Base-by-base conservation (phyloP, 257 asterid species). In the Plantago ovata region DNA sequence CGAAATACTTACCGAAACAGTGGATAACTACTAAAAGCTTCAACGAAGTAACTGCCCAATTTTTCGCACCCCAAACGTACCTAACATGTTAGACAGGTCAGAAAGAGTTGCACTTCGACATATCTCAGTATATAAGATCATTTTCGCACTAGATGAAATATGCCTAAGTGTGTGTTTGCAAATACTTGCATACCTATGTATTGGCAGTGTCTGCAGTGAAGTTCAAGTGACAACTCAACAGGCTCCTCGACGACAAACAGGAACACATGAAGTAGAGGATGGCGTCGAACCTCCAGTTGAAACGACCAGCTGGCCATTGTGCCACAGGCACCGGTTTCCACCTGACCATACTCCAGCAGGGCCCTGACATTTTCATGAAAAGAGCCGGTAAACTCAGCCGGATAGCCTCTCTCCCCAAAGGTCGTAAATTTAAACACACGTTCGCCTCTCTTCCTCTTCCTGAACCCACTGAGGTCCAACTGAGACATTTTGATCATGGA, bases 161-260 rank as follows among this genome's bases (percentile, higher is more conserved):
- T 28, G 36, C 36, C 36, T 28, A 28, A 3, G 36, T 28, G 6
- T 18, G 23, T 18, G 9, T 48, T 13, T 12, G 20, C 7, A 22
- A 13, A 36, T 24, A 12, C 15, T 12, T 57, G 38, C 13, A 1
- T 78, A 93, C 98, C 98, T 75, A 81, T 81, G 59, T 93, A 84
- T 33, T 84, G 94, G 59, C 98, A 93, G 39, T 93, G 90, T 62
- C 72, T 81, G 89, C 98, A 93, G 23, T 79, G 74, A 28, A 61
- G 81, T 21, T 77, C 80, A 41, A 68, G 69, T 6, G 95, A 88
- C 10, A 83, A 46, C 62, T 87, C 86, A 58, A 82, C 56, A 11
- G 95, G 91, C 78, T 93, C 97, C 56, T 93, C 95, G 12, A 88
- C 85, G 10, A 93, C 95, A 61, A 86, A 66, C 38, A 93, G 74